Conservation (phyloP, 164 flowering plant species). For the Piper longum region DNA sequence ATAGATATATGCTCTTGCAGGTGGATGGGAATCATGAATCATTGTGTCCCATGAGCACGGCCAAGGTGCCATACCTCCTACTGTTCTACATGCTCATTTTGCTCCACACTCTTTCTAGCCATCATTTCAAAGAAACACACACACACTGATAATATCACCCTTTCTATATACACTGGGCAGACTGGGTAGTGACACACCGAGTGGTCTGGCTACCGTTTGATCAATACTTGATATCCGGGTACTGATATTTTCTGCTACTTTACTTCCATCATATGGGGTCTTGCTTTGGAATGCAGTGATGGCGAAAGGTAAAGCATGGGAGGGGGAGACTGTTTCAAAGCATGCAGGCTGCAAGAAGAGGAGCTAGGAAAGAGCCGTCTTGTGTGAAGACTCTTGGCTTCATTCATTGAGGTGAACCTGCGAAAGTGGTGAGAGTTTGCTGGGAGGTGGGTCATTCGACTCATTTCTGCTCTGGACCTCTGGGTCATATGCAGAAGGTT, state of each 20-base stretch:
- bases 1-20: background rate
- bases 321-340: constrained; percentile 2
- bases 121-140: background rate
- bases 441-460: background rate
- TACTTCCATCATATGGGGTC: background rate
- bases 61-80: background rate
- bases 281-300: constrained; percentile 5
- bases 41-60: background rate
- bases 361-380: background rate
- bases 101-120: background rate
- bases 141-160: background rate
- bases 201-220: background rate
- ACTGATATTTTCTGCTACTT: background rate
- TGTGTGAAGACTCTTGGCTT: background rate
- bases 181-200: background rate
- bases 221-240: background rate
- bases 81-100: background rate
- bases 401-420: background rate
- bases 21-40: background rate
- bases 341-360: background rate
- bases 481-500: constrained; percentile 1
- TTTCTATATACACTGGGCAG: background rate
- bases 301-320: background rate
- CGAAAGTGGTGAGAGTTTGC: background rate
- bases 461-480: background rate